Percentiles rank a stretch among this genome's conserved stretches.
These are phyloP conservation scores for Aspergillus novofumigatus DNA, from an alignment of 2,329 filamentous ascomycete species.

Conservation along the genomic window DNA sequence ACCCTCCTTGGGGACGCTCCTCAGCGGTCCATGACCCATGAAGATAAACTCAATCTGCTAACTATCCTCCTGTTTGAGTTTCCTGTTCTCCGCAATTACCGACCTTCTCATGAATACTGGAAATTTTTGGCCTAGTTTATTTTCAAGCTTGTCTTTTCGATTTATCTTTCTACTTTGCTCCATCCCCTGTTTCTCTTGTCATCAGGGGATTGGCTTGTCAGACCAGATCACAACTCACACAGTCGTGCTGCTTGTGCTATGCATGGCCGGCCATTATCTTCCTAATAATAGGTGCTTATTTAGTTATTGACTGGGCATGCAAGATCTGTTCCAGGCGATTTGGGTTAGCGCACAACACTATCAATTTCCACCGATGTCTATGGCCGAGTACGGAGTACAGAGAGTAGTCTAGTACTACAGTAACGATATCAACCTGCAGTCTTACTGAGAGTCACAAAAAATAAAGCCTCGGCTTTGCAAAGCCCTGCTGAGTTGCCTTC, in stretches of 20 bases:
- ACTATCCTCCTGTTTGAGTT: neutral
- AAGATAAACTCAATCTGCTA: neutral
- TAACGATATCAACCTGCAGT: neutral
- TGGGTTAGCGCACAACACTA: neutral
- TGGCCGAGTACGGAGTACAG: neutral
- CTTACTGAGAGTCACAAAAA: neutral
- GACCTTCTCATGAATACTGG: neutral
- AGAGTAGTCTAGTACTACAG: neutral
- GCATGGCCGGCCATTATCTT: neutral
- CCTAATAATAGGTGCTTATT: neutral
- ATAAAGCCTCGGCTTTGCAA: neutral
- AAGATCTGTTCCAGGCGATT: neutral
- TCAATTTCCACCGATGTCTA: neutral
- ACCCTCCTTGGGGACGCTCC: neutral
- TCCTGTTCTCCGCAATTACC: no score
- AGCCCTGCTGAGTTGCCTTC: neutral
- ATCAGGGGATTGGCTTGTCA: neutral
- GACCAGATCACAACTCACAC: neutral
- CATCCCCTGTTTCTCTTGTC: neutral
- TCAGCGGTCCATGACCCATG: neutral
- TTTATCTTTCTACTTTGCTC: neutral
- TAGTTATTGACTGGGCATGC: neutral
- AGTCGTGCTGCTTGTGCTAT: neutral
- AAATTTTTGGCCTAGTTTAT: no score
- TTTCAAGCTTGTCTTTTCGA: no score